These are phyloP conservation scores for Amphichorda felina DNA, from an alignment of 2,329 filamentous ascomycete genomes.

Conservation along the genomic window DNA sequence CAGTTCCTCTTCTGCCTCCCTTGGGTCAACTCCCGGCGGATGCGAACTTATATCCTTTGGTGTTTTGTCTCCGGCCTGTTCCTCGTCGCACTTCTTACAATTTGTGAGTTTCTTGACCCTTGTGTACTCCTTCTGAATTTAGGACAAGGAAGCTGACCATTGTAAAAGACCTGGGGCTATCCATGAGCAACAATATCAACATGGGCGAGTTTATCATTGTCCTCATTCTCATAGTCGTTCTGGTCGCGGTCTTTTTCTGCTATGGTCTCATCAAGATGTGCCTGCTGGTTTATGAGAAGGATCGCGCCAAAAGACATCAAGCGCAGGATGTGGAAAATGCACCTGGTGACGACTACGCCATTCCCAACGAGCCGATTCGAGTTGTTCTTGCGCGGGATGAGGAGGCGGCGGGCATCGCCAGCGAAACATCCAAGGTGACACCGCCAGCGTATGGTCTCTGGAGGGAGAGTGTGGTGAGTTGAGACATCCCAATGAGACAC, in stretches of 20 bases:
- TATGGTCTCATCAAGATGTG: slow-evolving; percentile 61
- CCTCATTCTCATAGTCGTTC: slow-evolving; percentile 65
- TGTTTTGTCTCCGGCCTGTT: slow-evolving; percentile 56
- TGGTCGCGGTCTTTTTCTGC: slow-evolving; percentile 67
- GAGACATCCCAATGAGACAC: not conserved
- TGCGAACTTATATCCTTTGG: slow-evolving; percentile 43
- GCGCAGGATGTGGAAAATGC: not conserved
- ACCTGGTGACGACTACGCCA: slow-evolving; percentile 35
- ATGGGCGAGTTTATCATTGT: slow-evolving; percentile 68
- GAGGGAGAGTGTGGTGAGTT: slow-evolving; percentile 68
- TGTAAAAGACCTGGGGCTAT: slow-evolving; percentile 56
- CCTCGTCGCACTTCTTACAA: slow-evolving; percentile 42
- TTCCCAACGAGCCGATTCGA: slow-evolving; percentile 62
- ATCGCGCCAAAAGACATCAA: slow-evolving; percentile 15
- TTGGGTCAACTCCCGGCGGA: slow-evolving; percentile 38
- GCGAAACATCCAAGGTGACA: slow-evolving; percentile 42
- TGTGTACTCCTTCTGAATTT: too few relatives aligned
- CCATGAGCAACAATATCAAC: slow-evolving; percentile 50
- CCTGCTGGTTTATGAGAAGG: slow-evolving; percentile 48
- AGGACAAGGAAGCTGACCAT: slow-evolving; percentile 1
- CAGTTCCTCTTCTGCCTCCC: slow-evolving; percentile 37
- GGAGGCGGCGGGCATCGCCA: slow-evolving; percentile 47
- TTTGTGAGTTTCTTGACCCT: slow-evolving; percentile 38
- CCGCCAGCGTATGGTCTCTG: slow-evolving; percentile 82
- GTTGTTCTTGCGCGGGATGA: slow-evolving; percentile 67